Evolutionary conservation across 2,329 filamentous ascomycete species (phyloP), one percentile per base, ranked within the genome.

Genomic region (Ambrosiella cleistominuta): DNA sequence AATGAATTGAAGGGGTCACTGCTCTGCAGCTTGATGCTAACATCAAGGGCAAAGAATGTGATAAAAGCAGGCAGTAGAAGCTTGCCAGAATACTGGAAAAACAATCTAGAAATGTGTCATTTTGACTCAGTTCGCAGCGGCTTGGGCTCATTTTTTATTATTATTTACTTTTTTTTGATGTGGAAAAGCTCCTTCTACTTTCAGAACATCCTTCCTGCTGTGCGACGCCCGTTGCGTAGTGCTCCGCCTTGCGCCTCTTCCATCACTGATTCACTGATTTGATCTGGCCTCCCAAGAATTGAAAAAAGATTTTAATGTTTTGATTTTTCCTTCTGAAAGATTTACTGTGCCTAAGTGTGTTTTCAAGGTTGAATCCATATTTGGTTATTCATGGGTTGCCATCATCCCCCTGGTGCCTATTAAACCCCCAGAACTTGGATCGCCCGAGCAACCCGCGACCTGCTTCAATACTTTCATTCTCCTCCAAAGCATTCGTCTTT

Each of bases 381-480:
- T 47, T 47, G n/a, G 19, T 47, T 47, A 47, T 47, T 47, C 44
- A 4, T 17, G 11, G 47, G 13, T 19, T 51, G 2, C 27, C 47
- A 27, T 51, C 12, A n/a, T 35, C n/a, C 19, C 52, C 52, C 38
- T 19, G 38, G 37, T 54, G 52, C 39, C 52, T 54, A 54, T 54
- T 54, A 54, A 54, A 54, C 36, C 52, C 38, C 52, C 52, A 54
- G 52, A 42, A 42, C 52, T 42, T 19, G 19, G 27, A 54, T 54
- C 35, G 38, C 52, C 52, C 52, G 52, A 54, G 52, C 52, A 54
- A 54, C 52, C 37, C 52, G 39, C 52, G 52, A 54, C 52, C 40
- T 19, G 15, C 13, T 39, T 36, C 7, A 42, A 42, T 5, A 40
- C 52, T 54, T 54, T 5, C 15, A 17, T 27, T 42, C 52, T 44